Evolutionary conservation across 352 stramenopile genomes (phyloP), one percentile per base, ranked within the genome.

Genomic region (Peronospora destructor): DNA sequence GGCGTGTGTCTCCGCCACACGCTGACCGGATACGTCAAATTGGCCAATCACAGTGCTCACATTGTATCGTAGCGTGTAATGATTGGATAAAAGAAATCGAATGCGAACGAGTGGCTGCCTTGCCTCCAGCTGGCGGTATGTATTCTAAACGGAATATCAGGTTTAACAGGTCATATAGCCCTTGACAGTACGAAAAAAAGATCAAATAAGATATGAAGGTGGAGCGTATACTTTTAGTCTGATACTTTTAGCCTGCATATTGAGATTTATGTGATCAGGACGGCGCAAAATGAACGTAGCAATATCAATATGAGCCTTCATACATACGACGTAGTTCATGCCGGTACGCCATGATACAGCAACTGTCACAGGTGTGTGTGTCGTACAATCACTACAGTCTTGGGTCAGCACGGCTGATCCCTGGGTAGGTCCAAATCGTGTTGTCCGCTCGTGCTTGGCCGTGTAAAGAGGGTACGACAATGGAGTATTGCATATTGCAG

Each of bases 61-160:
- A 17, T 0, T 0, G 25, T 30, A 9, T 35, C 21, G 8, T 29
- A 6, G 13, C 23, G 23, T 12, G 5, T 16, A 1, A 0, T 1
- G 26, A 85, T 78, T 86, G 72, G 68, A 13, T 6, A 28, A 78
- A 76, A 82, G 3, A 2, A 3, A 23, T 40, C 8, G 4, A 50
- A 66, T 78, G 68, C 44, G 69, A 84, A 84, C 68, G 73, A 80
- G 57, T 84, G 73, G 73, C 56, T 75, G 53, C 51, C 45, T 42
- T 35, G 47, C 32, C 34, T 46, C 40, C 30, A 34, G 6, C 8
- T 5, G 8, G n/a, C n/a, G 14, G 5, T 19, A 56, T 42, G 12
- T 1, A 9, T 4, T 13, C 34, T 45, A 14, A 35, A 5, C 52
- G 49, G 41, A 30, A 3, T 14, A 61, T 43, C 9, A n/a, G 5